phyloP scores from a whole-genome alignment of 169 alveolate species.

The Plasmodium coatneyi region DNA sequence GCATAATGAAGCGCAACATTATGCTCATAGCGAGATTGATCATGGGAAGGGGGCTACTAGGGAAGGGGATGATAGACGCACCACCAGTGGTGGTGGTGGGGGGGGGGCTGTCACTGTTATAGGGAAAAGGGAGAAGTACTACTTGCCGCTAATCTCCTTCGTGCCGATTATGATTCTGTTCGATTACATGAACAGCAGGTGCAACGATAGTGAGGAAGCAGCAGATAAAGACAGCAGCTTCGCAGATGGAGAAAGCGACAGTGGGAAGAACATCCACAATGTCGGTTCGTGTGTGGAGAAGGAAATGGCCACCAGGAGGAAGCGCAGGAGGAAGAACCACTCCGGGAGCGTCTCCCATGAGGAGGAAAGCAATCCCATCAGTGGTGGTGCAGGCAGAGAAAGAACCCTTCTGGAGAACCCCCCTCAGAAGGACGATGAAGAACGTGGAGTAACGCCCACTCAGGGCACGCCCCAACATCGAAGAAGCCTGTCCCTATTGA shows the following conservation, averaged over 20 bases:
- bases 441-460: not conserved
- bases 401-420: not conserved
- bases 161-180: conserved; percentile 23
- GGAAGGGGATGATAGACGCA: not conserved
- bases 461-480: not conserved
- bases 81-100: not conserved
- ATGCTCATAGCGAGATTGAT: not conserved
- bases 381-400: not conserved
- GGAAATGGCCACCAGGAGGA: not conserved
- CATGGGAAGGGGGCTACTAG: not conserved
- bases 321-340: not conserved
- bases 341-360: conserved; percentile 8
- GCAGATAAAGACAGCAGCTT: not conserved
- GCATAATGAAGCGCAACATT: not conserved
- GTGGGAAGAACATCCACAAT: not conserved
- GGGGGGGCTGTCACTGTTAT: not conserved
- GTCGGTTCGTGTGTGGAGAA: not conserved
- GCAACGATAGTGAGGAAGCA: not conserved
- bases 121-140: conserved; percentile 18
- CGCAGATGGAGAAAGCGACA: not conserved
- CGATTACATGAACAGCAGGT: conserved; percentile 22
- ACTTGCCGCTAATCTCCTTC: conserved; percentile 35
- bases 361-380: not conserved
- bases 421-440: not conserved
- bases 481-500: not conserved